Percentiles rank a stretch among this genome's conserved stretches.
Evolutionary conservation across 2,329 filamentous ascomycete species (phyloP).

Genomic region (Trichoderma sp.): DNA sequence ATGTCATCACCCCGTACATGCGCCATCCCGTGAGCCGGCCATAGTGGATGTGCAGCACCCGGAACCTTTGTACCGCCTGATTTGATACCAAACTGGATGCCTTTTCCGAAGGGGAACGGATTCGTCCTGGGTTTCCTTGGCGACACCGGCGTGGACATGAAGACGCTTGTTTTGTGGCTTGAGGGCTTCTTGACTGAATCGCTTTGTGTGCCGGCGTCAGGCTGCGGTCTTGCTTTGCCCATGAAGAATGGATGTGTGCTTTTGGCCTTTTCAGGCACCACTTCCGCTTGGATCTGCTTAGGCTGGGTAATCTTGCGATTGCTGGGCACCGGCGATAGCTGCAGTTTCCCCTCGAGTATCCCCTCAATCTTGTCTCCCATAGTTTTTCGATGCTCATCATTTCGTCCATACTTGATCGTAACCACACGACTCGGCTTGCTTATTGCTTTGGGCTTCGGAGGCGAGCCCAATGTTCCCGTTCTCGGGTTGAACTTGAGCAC

Average conservation of each 20-base stretch:
- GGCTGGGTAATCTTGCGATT: background rate
- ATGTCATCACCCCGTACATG: conserved; percentile 59
- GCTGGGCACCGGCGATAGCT: conserved; percentile 32
- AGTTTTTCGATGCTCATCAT: conserved; percentile 47
- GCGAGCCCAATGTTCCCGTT: conserved; percentile 64
- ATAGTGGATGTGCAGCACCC: conserved; percentile 67
- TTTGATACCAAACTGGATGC: conserved; percentile 47
- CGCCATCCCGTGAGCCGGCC: conserved; percentile 66
- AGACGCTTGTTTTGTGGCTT: conserved; percentile 46
- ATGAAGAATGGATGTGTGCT: conserved; percentile 50
- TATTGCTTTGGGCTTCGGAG: conserved; percentile 56
- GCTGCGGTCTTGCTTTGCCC: conserved; percentile 39
- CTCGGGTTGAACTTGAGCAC: conserved; percentile 60
- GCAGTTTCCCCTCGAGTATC: conserved; percentile 53
- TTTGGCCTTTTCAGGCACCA: conserved; percentile 34
- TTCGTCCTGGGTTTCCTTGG: conserved; percentile 46
- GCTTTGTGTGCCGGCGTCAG: conserved; percentile 33
- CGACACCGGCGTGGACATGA: conserved; percentile 58
- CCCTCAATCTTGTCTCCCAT: conserved; percentile 64
- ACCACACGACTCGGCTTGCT: conserved; percentile 49
- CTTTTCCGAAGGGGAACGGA: conserved; percentile 37
- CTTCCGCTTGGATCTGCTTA: conserved; percentile 29
- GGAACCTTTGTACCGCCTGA: conserved; percentile 60
- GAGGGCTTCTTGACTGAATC: conserved; percentile 34
- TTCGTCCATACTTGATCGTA: conserved; percentile 61